These are phyloP conservation scores for Myxozyma lipomycoides DNA, from an alignment of 805 yeast genomes.

Conservation along the genomic window DNA sequence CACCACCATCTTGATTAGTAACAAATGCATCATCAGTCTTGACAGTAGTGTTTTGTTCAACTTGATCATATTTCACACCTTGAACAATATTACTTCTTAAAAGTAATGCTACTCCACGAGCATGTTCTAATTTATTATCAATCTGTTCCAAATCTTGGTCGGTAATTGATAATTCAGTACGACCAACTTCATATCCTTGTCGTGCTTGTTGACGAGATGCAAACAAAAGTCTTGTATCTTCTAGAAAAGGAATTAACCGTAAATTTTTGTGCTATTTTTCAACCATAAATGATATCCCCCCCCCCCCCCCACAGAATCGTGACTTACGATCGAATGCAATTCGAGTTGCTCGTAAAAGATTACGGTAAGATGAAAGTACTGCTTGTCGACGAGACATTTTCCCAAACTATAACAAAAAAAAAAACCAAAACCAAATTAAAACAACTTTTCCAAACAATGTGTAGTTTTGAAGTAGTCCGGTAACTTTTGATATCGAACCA, in stretches of 20 bases:
- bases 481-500: too few species aligned
- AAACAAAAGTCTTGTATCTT: conserved; percentile 46
- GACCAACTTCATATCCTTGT: conserved; percentile 46
- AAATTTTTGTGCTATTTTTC: background rate
- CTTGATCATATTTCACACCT: conserved; percentile 45
- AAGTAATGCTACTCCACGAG: conserved; percentile 69
- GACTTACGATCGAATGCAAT: conserved; percentile 36
- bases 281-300: background rate
- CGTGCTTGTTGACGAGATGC: conserved; percentile 62
- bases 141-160: conserved; percentile 40
- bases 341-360: conserved; percentile 34
- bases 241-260: too few species aligned
- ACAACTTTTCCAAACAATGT: too few species aligned
- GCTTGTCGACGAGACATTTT: conserved; percentile 24
- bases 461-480: too few species aligned
- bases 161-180: conserved; percentile 2
- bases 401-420: too few species aligned
- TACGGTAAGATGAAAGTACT: conserved; percentile 32
- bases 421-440: too few species aligned
- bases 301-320: too few species aligned
- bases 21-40: background rate
- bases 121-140: conserved; percentile 50
- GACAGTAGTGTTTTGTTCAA: background rate
- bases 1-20: conserved; percentile 2
- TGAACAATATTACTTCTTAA: conserved; percentile 80